Conservation (phyloP, 2,329 filamentous ascomycete species). For the Colletotrichum sublineola region DNA sequence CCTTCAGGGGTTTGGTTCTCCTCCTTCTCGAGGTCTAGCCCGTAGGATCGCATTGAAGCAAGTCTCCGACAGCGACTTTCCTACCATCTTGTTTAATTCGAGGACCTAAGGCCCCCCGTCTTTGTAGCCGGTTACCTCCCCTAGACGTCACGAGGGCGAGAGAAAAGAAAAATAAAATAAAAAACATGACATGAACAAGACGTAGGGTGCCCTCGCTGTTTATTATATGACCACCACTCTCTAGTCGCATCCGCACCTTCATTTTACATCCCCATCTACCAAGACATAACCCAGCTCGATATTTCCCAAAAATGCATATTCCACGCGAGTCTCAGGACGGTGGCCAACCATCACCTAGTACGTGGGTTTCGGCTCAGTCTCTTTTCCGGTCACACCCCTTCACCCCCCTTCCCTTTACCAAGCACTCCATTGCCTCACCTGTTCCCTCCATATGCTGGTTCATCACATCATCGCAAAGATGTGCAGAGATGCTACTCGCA, state of each 20-base stretch:
- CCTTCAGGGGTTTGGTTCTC: constrained; percentile 14
- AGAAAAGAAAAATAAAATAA: too few relatives aligned
- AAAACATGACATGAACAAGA: constrained; percentile 19
- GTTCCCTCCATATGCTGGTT: constrained; percentile 18
- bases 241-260: constrained; percentile 17
- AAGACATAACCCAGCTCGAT: constrained; percentile 26
- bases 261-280: constrained; percentile 16
- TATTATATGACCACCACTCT: constrained; percentile 34
- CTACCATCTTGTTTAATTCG: constrained; percentile 9
- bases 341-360: constrained; percentile 38
- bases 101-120: constrained; percentile 19
- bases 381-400: constrained; percentile 29
- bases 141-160: constrained; percentile 16
- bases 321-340: constrained; percentile 38
- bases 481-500: constrained; percentile 35
- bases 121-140: constrained; percentile 15
- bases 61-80: constrained; percentile 18
- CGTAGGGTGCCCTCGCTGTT: constrained; percentile 8
- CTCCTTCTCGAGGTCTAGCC: constrained; percentile 31
- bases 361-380: constrained; percentile 34
- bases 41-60: constrained; percentile 20
- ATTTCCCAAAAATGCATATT: constrained; percentile 40
- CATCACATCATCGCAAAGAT: constrained; percentile 35
- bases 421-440: constrained; percentile 20
- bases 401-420: constrained; percentile 8